Conservation (phyloP, 2,329 filamentous ascomycete genomes). For the Fusarium sp. region DNA sequence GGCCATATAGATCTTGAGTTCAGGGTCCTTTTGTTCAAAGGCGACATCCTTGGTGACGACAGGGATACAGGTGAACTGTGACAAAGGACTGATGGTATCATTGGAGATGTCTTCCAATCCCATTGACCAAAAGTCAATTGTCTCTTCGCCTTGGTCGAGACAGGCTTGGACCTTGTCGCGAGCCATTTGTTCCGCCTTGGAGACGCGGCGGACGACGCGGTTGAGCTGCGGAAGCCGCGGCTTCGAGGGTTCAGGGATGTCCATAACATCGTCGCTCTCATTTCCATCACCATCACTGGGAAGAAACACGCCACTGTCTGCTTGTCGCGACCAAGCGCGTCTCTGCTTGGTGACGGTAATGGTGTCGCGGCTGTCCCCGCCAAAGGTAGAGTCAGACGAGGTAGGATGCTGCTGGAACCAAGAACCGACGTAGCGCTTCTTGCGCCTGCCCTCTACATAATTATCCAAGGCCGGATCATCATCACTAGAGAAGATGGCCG, state of each 20-base stretch:
- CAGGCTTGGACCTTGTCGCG: constrained; percentile 62
- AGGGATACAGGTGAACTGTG: constrained; percentile 66
- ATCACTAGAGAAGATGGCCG: constrained; percentile 78
- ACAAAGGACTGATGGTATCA: constrained; percentile 67
- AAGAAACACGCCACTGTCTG: constrained; percentile 78
- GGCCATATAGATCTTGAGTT: constrained; percentile 71
- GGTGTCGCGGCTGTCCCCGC: constrained; percentile 46
- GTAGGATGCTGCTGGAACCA: constrained; percentile 74
- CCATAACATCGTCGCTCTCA: constrained; percentile 57
- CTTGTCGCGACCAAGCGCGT: constrained; percentile 67
- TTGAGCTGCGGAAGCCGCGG: constrained; percentile 55
- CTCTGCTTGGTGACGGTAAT: constrained; percentile 55
- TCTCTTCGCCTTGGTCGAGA: constrained; percentile 69
- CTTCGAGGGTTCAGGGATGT: constrained; percentile 49
- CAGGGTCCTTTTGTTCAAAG: constrained; percentile 69
- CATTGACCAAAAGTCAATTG: constrained; percentile 71
- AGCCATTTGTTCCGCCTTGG: constrained; percentile 58
- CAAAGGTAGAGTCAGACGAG: constrained; percentile 62
- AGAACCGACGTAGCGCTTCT: constrained; percentile 74
- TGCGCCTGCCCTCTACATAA: constrained; percentile 66
- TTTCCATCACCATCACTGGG: constrained; percentile 64
- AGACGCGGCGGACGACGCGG: constrained; percentile 46
- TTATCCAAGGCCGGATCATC: constrained; percentile 76
- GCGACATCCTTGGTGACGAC: constrained; percentile 66
- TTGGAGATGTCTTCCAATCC: constrained; percentile 66